Conservation (phyloP, 306 rosid species). For the Astragalus glycyphyllos region DNA sequence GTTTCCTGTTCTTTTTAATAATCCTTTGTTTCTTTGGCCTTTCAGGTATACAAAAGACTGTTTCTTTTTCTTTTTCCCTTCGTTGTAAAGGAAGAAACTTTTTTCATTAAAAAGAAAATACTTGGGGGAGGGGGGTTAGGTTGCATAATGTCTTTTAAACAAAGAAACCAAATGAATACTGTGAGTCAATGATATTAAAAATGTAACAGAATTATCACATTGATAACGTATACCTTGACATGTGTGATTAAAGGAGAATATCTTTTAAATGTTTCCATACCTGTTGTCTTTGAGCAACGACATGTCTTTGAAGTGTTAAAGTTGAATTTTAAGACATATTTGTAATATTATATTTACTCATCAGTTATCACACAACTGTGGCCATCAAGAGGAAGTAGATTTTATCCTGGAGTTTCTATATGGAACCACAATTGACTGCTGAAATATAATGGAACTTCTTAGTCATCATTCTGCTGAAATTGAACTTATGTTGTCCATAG, state of each 20-base stretch:
- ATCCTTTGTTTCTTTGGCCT: constrained; percentile 22
- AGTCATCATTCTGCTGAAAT: constrained; percentile 18
- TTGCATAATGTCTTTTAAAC: constrained; percentile 23
- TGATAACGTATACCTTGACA: too few species aligned
- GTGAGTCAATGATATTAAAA: constrained; percentile 18
- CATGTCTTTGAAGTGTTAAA: constrained; percentile 16
- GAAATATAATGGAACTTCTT: constrained; percentile 24
- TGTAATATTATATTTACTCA: constrained; percentile 17
- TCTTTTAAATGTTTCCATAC: constrained; percentile 24
- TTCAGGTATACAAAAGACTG: constrained; percentile 5
- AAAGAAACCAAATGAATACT: constrained; percentile 35
- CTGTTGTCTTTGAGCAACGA: constrained; percentile 34
- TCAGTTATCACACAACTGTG: background rate
- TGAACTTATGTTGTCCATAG: constrained; percentile 33
- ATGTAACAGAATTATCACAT: constrained; percentile 8
- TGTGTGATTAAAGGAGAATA: constrained; percentile 5
- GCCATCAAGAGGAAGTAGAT: constrained; percentile 1
- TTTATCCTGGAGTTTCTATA: constrained; percentile 16
- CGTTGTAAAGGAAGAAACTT: constrained; percentile 10
- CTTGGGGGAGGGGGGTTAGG: background rate
- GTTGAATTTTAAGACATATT: background rate
- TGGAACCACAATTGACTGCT: constrained; percentile 20
- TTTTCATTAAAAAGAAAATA: constrained; percentile 1
- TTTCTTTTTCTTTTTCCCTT: background rate
- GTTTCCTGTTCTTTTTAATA: constrained; percentile 14